phyloP scores from a whole-genome alignment of 2,329 filamentous ascomycete species.

The Ophiognomonia clavigignenti-juglandacearum region DNA sequence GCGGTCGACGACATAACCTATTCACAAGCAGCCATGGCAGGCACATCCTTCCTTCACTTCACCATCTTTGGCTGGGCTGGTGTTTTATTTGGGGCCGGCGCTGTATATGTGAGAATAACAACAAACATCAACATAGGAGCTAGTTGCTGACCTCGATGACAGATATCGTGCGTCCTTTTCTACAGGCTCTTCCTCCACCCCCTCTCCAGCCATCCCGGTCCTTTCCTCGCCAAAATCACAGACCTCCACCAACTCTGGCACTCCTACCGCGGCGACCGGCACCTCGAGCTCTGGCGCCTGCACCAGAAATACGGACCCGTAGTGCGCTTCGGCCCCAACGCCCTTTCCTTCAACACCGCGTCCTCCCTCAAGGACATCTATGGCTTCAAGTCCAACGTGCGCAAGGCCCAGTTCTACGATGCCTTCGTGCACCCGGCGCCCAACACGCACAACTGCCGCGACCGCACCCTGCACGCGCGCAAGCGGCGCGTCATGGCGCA shows the following conservation, averaged over 20 bases:
- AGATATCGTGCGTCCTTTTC: constrained; percentile 38
- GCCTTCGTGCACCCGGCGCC: constrained; percentile 66
- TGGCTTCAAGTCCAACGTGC: constrained; percentile 57
- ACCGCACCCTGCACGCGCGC: constrained; percentile 63
- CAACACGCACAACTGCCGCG: constrained; percentile 69
- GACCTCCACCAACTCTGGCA: constrained; percentile 65
- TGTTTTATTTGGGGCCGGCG: too few relatives aligned
- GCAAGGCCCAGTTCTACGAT: constrained; percentile 69
- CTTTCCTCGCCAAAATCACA: constrained; percentile 58
- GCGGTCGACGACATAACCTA: too few relatives aligned
- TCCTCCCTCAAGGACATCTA: constrained; percentile 64
- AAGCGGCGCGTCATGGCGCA: constrained; percentile 69
- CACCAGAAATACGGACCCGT: constrained; percentile 66
- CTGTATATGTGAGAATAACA: too few relatives aligned
- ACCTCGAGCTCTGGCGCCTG: constrained; percentile 65
- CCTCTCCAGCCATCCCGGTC: constrained; percentile 60
- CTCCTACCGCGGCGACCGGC: constrained; percentile 68
- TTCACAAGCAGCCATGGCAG: too few relatives aligned
- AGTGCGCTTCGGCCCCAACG: constrained; percentile 76
- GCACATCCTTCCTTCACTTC: too few relatives aligned
- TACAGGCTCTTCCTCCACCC: constrained; percentile 62
- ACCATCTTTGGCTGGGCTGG: too few relatives aligned
- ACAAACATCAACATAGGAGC: too few relatives aligned
- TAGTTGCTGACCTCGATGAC: constrained; percentile 1
- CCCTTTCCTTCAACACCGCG: constrained; percentile 70